These are phyloP conservation scores for Lizanozyma gosingica DNA, from an alignment of 1,139 yeast genomes.

Conservation along the genomic window DNA sequence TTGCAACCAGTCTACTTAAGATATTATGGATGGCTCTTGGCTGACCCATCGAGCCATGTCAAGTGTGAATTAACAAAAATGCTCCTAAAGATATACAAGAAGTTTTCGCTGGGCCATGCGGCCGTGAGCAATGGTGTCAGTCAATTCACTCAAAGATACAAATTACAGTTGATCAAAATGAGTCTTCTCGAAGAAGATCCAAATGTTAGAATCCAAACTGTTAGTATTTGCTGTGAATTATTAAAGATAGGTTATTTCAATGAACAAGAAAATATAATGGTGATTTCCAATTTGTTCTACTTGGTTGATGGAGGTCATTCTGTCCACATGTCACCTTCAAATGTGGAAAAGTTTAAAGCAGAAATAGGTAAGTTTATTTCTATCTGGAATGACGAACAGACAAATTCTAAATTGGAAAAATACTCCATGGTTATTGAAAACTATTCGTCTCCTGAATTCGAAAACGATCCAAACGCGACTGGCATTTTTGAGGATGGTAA, in stretches of 20 bases:
- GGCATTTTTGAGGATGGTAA: slow-evolving; percentile 14
- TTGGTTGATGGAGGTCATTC: slow-evolving; percentile 23
- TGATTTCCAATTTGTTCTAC: slow-evolving; percentile 37
- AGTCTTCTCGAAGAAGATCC: slow-evolving; percentile 21
- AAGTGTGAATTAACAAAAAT: slow-evolving; percentile 60
- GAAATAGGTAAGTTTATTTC: slow-evolving; percentile 25
- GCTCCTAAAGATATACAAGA: slow-evolving; percentile 37
- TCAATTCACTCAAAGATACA: slow-evolving; percentile 66
- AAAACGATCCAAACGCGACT: slow-evolving; percentile 7
- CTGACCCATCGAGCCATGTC: slow-evolving; percentile 57
- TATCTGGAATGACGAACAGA: slow-evolving; percentile 12
- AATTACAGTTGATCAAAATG: slow-evolving; percentile 58
- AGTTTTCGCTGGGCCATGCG: slow-evolving; percentile 17
- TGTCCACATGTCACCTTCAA: slow-evolving; percentile 16
- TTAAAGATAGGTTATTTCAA: slow-evolving; percentile 55
- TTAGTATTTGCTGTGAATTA: slow-evolving; percentile 48
- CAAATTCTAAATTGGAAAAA: slow-evolving; percentile 13
- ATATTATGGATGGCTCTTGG: slow-evolving; percentile 76
- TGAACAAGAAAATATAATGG: slow-evolving; percentile 32
- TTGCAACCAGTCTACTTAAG: slow-evolving; percentile 62
- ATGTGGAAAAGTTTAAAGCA: slow-evolving; percentile 23
- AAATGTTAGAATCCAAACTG: slow-evolving; percentile 44
- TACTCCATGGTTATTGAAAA: slow-evolving; percentile 14
- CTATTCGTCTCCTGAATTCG: slow-evolving; percentile 14
- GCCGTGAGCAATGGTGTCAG: slow-evolving; percentile 38